phyloP scores from a whole-genome alignment of 805 yeast genomes.

The Candida khao-thaluensis region DNA sequence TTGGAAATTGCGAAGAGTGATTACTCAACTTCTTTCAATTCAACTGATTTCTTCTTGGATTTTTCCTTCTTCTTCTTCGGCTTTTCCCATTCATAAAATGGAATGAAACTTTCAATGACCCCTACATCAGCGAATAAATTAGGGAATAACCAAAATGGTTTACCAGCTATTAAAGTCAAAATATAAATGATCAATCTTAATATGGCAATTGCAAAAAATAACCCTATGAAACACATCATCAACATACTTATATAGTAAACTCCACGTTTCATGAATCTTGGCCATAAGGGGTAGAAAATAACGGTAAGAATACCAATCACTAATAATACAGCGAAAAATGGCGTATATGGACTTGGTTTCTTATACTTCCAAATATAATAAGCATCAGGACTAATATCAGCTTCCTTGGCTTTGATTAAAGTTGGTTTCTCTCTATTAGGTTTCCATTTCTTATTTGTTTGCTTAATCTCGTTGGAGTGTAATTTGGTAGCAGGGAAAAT shows the following conservation, averaged over 20 bases:
- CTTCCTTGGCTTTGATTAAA: constrained; percentile 53
- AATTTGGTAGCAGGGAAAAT: constrained; percentile 76
- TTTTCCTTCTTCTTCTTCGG: constrained; percentile 31
- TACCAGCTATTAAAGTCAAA: constrained; percentile 55
- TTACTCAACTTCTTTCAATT: constrained; percentile 38
- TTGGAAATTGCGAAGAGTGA: background rate
- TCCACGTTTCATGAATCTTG: constrained; percentile 79
- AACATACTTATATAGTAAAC: constrained; percentile 89
- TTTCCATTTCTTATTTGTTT: constrained; percentile 49
- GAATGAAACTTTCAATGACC: constrained; percentile 85
- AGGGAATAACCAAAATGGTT: constrained; percentile 96
- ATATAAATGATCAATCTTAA: constrained; percentile 70
- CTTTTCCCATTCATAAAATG: constrained; percentile 81
- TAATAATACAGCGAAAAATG: constrained; percentile 62
- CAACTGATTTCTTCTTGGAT: constrained; percentile 26
- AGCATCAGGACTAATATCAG: constrained; percentile 58
- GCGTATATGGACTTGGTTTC: constrained; percentile 65
- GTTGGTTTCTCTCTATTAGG: constrained; percentile 68
- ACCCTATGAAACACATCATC: constrained; percentile 66
- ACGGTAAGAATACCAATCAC: constrained; percentile 61
- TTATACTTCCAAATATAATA: constrained; percentile 85
- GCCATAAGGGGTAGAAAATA: constrained; percentile 94
- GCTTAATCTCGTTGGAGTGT: constrained; percentile 63
- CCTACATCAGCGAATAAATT: constrained; percentile 95
- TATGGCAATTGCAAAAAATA: constrained; percentile 76